A percentile compares a stretch with the other conserved stretches of the same genome.
Conservation (phyloP, 108 stramenopile genomes). For the Cyclotella distinguenda region DNA sequence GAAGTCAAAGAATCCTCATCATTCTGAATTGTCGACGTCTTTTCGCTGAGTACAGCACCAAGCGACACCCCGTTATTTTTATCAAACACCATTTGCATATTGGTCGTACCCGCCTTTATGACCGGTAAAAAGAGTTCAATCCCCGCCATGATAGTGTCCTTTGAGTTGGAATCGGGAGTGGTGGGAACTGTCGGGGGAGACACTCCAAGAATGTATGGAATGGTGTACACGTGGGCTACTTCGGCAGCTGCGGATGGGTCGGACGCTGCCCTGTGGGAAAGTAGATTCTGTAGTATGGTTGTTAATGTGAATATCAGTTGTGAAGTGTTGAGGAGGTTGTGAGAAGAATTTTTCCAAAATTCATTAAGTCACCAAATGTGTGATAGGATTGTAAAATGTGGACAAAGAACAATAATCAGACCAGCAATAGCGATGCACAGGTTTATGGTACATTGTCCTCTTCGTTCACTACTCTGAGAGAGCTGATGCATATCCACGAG, state of each 20-base stretch:
- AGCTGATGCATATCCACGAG: too few species aligned
- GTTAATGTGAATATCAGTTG: not conserved
- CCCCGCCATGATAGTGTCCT: conserved; percentile 52
- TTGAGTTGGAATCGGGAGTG: conserved; percentile 38
- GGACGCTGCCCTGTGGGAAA: conserved; percentile 45
- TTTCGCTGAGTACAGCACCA: conserved; percentile 18
- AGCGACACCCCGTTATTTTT: conserved; percentile 34
- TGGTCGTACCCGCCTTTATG: conserved; percentile 18
- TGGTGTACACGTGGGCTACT: conserved; percentile 66
- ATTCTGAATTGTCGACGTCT: too few species aligned
- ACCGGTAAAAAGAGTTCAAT: conserved; percentile 53
- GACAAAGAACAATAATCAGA: too few species aligned
- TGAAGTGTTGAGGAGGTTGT: not conserved
- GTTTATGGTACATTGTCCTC: too few species aligned
- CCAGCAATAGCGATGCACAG: too few species aligned
- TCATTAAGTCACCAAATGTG: too few species aligned
- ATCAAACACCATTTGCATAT: conserved; percentile 52
- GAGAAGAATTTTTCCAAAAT: not conserved
- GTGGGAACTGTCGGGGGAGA: conserved; percentile 64
- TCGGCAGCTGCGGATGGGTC: conserved; percentile 53
- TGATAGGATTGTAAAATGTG: too few species aligned
- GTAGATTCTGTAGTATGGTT: conserved; percentile 58
- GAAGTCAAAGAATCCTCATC: too few species aligned
- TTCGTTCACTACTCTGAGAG: too few species aligned
- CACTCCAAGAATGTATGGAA: conserved; percentile 76